These are phyloP conservation scores for Vitis rupestris DNA, from an alignment of 164 flowering plant species.

Conservation along the genomic window DNA sequence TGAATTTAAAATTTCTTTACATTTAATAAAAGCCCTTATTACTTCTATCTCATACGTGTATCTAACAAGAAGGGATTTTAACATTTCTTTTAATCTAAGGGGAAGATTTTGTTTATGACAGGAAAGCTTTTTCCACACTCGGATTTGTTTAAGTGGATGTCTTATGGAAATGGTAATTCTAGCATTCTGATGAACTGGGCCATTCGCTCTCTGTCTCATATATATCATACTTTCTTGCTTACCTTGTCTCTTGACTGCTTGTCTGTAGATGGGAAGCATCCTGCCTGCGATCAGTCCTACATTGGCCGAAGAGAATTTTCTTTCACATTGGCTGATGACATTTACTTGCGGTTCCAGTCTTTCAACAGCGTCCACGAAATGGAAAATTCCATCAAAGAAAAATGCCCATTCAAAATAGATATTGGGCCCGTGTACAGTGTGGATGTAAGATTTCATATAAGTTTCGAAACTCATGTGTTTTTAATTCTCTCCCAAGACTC, in stretches of 20 bases:
- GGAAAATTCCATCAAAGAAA: constrained; percentile 73
- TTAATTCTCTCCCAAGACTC: too few relatives aligned
- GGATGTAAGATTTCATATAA: constrained; percentile 59
- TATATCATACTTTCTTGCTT: background rate
- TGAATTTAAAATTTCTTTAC: too few relatives aligned
- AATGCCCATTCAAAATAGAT: constrained; percentile 90
- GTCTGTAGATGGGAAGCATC: constrained; percentile 92
- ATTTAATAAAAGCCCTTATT: too few relatives aligned
- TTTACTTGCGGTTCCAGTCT: constrained; percentile 74
- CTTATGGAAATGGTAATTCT: constrained; percentile 86
- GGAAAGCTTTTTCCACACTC: constrained; percentile 83
- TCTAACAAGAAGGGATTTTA: background rate
- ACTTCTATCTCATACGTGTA: too few relatives aligned
- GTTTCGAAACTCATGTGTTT: too few relatives aligned
- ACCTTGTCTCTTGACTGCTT: constrained; percentile 8
- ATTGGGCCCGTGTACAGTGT: constrained; percentile 95
- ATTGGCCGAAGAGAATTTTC: constrained; percentile 87
- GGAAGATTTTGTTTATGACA: constrained; percentile 27
- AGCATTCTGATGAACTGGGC: background rate
- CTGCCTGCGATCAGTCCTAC: constrained; percentile 79
- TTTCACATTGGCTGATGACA: constrained; percentile 72
- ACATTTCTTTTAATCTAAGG: background rate
- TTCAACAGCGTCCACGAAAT: constrained; percentile 58
- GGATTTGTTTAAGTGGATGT: constrained; percentile 87
- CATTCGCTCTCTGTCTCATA: background rate